A percentile compares a stretch with the other conserved stretches of the same genome.
phyloP scores from a whole-genome alignment of 2,329 filamentous ascomycete genomes.

The Apiospora malaysiana region DNA sequence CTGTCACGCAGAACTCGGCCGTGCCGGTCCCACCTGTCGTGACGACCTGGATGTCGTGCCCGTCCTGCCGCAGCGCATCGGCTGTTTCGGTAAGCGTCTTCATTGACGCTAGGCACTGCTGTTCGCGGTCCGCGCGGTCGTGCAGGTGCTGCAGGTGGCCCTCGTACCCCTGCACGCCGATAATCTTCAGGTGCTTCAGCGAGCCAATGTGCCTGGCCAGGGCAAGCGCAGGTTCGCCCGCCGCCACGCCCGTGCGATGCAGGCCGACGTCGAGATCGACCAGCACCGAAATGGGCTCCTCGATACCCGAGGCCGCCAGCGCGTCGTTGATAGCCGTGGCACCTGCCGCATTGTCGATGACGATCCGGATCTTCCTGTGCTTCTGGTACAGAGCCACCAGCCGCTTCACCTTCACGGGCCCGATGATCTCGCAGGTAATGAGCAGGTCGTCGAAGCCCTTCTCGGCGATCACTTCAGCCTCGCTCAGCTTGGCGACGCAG shows the following conservation, averaged over 20 bases:
- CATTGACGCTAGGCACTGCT: conserved; percentile 53
- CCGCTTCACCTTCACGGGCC: conserved; percentile 50
- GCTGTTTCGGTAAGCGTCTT: conserved; percentile 49
- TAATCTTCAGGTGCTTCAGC: conserved; percentile 47
- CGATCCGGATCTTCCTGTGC: conserved; percentile 47
- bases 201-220: conserved; percentile 47
- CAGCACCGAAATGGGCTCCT: conserved; percentile 46
- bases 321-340: conserved; percentile 52
- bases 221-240: conserved; percentile 45
- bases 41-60: conserved; percentile 54
- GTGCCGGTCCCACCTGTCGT: conserved; percentile 60
- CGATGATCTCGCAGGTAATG: conserved; percentile 58
- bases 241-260: conserved; percentile 53
- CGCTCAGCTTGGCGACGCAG: conserved; percentile 58
- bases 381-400: conserved; percentile 51
- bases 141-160: conserved; percentile 60
- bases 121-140: conserved; percentile 46
- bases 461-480: conserved; percentile 49
- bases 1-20: conserved; percentile 57
- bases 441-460: conserved; percentile 55
- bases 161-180: conserved; percentile 59
- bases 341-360: conserved; percentile 53
- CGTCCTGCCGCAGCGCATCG: conserved; percentile 43
- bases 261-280: conserved; percentile 58
- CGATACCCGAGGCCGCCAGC: conserved; percentile 42